phyloP scores from a whole-genome alignment of 805 yeast species.

The Ogataea trehaloabstinens region DNA sequence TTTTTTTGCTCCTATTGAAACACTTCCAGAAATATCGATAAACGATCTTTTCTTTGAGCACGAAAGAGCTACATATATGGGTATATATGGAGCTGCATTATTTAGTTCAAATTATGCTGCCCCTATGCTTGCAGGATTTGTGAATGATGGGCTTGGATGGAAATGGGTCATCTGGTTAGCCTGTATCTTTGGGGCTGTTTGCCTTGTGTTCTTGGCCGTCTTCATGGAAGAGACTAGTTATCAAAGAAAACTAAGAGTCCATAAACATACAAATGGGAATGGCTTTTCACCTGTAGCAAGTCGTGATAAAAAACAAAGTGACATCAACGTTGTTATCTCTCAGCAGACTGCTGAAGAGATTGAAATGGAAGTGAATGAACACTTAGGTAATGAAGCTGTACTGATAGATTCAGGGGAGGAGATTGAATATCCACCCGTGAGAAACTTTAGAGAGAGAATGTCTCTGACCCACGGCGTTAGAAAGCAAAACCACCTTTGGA shows the following conservation, averaged over 20 bases:
- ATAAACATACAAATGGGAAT: too few relatives aligned
- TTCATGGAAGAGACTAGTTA: conserved; percentile 58
- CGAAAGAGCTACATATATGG: conserved; percentile 45
- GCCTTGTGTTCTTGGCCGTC: conserved; percentile 38
- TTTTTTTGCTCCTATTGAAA: conserved; percentile 40
- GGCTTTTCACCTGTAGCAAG: conserved; percentile 24
- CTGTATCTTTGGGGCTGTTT: conserved; percentile 45
- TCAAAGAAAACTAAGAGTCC: too few relatives aligned
- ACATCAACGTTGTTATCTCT: conserved; percentile 7
- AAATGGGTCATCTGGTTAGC: conserved; percentile 51
- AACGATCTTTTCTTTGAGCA: conserved; percentile 52
- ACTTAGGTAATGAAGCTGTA: conserved; percentile 28
- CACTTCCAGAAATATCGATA: conserved; percentile 48
- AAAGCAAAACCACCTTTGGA: conserved; percentile 26
- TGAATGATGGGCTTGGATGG: conserved; percentile 49
- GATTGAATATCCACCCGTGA: conserved; percentile 26
- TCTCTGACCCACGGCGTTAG: conserved; percentile 39
- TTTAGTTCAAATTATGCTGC: conserved; percentile 54
- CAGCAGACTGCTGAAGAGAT: conserved; percentile 14
- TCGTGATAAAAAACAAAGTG: conserved; percentile 11
- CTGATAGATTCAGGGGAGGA: conserved; percentile 21
- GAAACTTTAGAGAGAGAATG: conserved; percentile 43
- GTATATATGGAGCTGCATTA: conserved; percentile 52
- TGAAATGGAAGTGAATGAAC: conserved; percentile 20
- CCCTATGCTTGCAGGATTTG: conserved; percentile 58